A percentile compares a stretch with the other conserved stretches of the same genome.
phyloP scores from a whole-genome alignment of 78 protist genomes.

The Reticulomyxa filosa region DNA sequence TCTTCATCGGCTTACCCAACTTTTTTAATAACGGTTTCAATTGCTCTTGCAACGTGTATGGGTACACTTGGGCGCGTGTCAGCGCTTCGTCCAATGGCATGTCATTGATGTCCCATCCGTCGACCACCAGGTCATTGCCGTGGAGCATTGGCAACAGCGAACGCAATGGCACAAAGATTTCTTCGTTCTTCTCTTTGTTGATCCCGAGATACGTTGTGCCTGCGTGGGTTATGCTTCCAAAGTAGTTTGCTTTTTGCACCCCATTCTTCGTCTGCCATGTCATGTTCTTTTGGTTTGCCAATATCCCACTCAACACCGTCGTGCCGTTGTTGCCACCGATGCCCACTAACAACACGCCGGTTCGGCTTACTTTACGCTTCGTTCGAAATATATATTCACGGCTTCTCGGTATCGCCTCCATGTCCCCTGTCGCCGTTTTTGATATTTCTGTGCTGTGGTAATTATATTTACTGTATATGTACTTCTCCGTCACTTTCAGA shows the following conservation, averaged over 20 bases:
- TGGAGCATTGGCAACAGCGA: constrained; percentile 87
- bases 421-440: background rate
- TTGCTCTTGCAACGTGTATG: constrained; percentile 67
- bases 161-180: constrained; percentile 38
- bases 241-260: constrained; percentile 70
- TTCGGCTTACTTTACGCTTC: constrained; percentile 22
- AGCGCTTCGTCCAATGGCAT: constrained; percentile 73
- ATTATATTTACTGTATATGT: too few relatives aligned
- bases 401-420: constrained; percentile 18
- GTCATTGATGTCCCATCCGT: constrained; percentile 94
- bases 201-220: constrained; percentile 64
- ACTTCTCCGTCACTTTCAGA: too few relatives aligned
- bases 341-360: constrained; percentile 86
- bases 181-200: constrained; percentile 29
- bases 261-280: constrained; percentile 71
- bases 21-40: constrained; percentile 10
- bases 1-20: constrained; percentile 74
- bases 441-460: too few relatives aligned
- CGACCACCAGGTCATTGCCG: constrained; percentile 84
- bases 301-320: constrained; percentile 66
- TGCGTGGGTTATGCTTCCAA: constrained; percentile 78
- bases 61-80: constrained; percentile 83
- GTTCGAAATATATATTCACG: constrained; percentile 4
- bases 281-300: constrained; percentile 73
- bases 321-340: constrained; percentile 98